Base-by-base conservation (phyloP, 2,329 filamentous ascomycete genomes). In the Penicillium hesseltinei region DNA sequence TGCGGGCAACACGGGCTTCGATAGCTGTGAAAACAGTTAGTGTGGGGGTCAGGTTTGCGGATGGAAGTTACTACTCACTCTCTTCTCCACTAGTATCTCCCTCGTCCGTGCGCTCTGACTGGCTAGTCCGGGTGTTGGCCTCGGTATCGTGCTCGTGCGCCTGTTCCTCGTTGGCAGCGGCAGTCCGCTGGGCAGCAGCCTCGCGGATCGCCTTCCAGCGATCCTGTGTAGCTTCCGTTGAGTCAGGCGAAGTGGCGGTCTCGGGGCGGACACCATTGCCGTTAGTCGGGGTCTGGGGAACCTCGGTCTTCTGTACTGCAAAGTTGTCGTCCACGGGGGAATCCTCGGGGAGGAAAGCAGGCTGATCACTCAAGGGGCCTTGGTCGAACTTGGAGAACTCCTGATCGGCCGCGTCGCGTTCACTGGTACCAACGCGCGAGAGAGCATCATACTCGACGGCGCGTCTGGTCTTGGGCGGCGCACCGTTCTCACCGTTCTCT, bases 161-260 rank as follows among this genome's bases (percentile, higher is more conserved):
- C 17, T 36, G 35, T 25, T 56, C 25, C 8, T 25, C 38, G 7
- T 31, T 17, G 27, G 48, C 86, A 43, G n/a, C 44, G 10, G 84
- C 80, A 60, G 86, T 82, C 58, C 92, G 84, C 60, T 94, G 89
- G 4, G 92, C 92, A 11, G 94, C 94, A 68, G 97, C 97, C 81
- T 92, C 93, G 64, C 92, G 86, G 65, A 97, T 97, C 75, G 96
- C 91, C 0, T 93, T 93, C 94, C 94, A 99, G 54, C 93, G 87
- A 71, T 97, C 92, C 62, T 89, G 82, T 17, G 56, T 51, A 9
- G 44, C 40, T 17, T 50, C 47, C 9, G 53, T 38, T 23, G 44
- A 29, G 19, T 58, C 51, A 8, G 60, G 42, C 33, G 56, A 51
- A 17, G 45, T 36, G n/a, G 51, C 33, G 1, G 39, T 46, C 17